Evolutionary conservation across 1,284 basidiomycete genomes (phyloP).

Genomic region (Agroathelia rolfsii): DNA sequence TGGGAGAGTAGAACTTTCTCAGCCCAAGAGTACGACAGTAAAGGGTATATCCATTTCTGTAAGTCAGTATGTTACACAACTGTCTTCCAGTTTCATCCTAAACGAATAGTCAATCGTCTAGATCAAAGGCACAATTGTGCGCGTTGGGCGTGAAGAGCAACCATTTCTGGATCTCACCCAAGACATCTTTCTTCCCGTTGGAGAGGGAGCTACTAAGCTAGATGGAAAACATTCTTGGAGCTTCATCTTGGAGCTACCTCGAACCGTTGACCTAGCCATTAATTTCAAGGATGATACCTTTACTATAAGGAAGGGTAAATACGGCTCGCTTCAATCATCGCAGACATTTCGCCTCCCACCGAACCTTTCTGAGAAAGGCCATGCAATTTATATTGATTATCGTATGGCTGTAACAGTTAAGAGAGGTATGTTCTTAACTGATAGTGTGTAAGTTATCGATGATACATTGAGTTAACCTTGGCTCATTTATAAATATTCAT

Average conservation of each 20-base stretch:
- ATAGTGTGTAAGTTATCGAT: no score
- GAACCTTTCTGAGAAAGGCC: slow-evolving; percentile 35
- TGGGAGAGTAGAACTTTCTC: slow-evolving; percentile 33
- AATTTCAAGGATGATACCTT: slow-evolving; percentile 26
- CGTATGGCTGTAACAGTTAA: slow-evolving; percentile 35
- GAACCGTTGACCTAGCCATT: no score
- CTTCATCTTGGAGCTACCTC: slow-evolving; percentile 36
- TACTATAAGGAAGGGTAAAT: slow-evolving; percentile 19
- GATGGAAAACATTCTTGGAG: slow-evolving; percentile 35
- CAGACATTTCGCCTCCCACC: slow-evolving; percentile 31
- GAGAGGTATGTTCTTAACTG: slow-evolving; percentile 31
- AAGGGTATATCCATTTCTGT: slow-evolving; percentile 35
- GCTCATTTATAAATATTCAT: slow-evolving; percentile 7
- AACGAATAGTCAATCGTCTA: no score
- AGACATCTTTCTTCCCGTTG: slow-evolving; percentile 22
- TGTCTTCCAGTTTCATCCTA: slow-evolving; percentile 9
- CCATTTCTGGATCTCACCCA: slow-evolving; percentile 29
- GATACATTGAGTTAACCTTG: slow-evolving; percentile 7
- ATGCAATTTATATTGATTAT: slow-evolving; percentile 40
- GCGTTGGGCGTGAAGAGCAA: slow-evolving; percentile 34
- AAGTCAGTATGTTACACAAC: slow-evolving; percentile 11
- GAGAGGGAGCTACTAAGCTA: slow-evolving; percentile 25
- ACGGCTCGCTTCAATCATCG: no score
- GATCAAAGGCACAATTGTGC: slow-evolving; percentile 30
- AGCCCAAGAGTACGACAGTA: slow-evolving; percentile 33